Evolutionary conservation across 805 yeast genomes (phyloP), one percentile per base, ranked within the genome.

Genomic region (Alloascoidea hylecoeti): DNA sequence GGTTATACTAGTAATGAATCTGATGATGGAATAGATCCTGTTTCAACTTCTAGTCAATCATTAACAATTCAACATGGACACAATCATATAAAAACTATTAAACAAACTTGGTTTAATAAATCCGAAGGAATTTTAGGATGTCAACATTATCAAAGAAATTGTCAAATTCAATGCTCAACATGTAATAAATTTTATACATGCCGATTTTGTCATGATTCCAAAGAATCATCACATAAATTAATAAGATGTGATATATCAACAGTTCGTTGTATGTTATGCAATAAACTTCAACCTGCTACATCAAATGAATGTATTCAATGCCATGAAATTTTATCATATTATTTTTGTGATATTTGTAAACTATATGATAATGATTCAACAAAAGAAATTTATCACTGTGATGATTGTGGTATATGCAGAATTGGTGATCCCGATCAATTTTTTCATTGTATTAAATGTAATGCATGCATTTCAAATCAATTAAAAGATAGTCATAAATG

Each of bases 381-480:
- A 5, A 85, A 84, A 50, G 80, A 80, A 44, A 86, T 88, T 16
- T 88, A 86, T 51, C 97, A 88, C 53, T 88, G 97, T 55, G 83
- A 77, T 47, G 81, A 78, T 47, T 88, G 97, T 61, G 95, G 95
- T 0, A 85, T 89, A 39, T 88, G 97, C 54, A 69, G 96, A 12
- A 63, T 89, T 5, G 97, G 97, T 2, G 63, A 80, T 17, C 96
- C 96, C 0, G 57, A 80, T 45, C 96, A 88, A 56, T 86, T 79
- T 49, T 85, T 84, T 61, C 97, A 88, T 53, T 88, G 97, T 58
- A 73, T 79, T 47, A 77, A 76, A 15, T 88, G 97, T 58, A 82
- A 84, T 49, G 88, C 86, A 4, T 88, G 97, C 55, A 68, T 88
- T 46, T 75, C 89, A 33, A 77, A 88, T 36, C 85, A 78, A 45